These are phyloP conservation scores for Emericellopsis cladophorae DNA, from an alignment of 2,329 filamentous ascomycete species.

Conservation along the genomic window DNA sequence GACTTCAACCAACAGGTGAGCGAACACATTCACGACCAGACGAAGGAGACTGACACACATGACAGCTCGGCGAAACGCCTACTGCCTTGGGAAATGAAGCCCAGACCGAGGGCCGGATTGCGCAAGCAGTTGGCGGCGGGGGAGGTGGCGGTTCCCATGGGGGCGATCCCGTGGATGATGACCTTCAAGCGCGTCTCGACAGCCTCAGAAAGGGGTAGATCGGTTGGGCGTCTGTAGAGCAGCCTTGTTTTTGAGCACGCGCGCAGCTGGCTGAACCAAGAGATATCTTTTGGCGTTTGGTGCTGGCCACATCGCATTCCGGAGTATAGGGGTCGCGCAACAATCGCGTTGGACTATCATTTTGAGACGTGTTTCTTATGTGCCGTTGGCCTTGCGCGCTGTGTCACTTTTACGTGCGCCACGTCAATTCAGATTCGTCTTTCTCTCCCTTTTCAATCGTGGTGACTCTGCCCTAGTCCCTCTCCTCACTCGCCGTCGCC, in stretches of 20 bases:
- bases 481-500: no score
- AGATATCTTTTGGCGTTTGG: neutral
- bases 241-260: no score
- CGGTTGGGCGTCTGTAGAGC: no score
- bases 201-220: conserved; percentile 54
- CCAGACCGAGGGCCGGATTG: conserved; percentile 64
- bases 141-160: conserved; percentile 39
- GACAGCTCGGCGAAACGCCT: conserved; percentile 81
- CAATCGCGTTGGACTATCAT: no score
- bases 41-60: neutral
- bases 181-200: conserved; percentile 85
- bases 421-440: no score
- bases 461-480: no score
- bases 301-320: no score
- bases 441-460: no score
- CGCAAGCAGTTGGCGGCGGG: conserved; percentile 62
- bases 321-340: no score
- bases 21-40: conserved; percentile 8
- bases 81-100: conserved; percentile 65
- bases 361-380: no score
- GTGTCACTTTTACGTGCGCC: no score
- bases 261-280: neutral
- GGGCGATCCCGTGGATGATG: conserved; percentile 64
- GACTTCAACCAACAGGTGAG: conserved; percentile 82
- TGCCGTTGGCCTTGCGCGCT: no score